Conservation (phyloP, 306 rosid species). For the Trifolium pratense region DNA sequence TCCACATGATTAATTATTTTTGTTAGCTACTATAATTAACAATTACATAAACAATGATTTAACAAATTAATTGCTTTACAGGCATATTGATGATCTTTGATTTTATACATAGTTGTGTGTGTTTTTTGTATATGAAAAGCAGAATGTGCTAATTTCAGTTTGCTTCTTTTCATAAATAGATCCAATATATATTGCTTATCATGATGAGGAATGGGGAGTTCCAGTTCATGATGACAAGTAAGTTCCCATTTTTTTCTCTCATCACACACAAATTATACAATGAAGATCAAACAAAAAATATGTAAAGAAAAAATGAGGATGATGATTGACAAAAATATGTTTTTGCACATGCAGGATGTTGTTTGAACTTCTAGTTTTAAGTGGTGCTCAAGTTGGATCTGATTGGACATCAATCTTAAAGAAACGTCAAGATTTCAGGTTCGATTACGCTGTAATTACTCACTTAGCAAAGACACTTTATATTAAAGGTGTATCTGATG, state of each 20-base stretch:
- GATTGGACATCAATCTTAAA: slow-evolving; percentile 95
- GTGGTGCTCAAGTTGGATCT: slow-evolving; percentile 97
- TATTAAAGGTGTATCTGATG: background rate
- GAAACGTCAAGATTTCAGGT: slow-evolving; percentile 89
- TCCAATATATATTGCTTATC: slow-evolving; percentile 92
- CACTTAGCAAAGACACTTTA: background rate
- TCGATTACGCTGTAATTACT: background rate
- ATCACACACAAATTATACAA: background rate
- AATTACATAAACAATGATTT: background rate
- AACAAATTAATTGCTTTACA: background rate
- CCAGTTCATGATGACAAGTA: slow-evolving; percentile 96
- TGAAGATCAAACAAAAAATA: background rate
- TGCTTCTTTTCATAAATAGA: slow-evolving; percentile 51
- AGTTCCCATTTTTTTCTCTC: slow-evolving; percentile 40
- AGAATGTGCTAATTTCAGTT: slow-evolving; percentile 27
- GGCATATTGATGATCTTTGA: background rate
- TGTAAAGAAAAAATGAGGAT: background rate
- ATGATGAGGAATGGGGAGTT: slow-evolving; percentile 99
- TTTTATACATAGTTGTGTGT: background rate
- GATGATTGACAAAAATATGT: slow-evolving; percentile 1
- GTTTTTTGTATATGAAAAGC: background rate
- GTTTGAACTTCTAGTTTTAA: slow-evolving; percentile 85
- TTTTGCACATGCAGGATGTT: slow-evolving; percentile 59
- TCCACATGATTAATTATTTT: background rate
- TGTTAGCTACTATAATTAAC: background rate